A percentile compares a stretch with the other conserved stretches of the same genome.
phyloP scores from a whole-genome alignment of 768 basidiomycete species.

The Cubamyces sp. region DNA sequence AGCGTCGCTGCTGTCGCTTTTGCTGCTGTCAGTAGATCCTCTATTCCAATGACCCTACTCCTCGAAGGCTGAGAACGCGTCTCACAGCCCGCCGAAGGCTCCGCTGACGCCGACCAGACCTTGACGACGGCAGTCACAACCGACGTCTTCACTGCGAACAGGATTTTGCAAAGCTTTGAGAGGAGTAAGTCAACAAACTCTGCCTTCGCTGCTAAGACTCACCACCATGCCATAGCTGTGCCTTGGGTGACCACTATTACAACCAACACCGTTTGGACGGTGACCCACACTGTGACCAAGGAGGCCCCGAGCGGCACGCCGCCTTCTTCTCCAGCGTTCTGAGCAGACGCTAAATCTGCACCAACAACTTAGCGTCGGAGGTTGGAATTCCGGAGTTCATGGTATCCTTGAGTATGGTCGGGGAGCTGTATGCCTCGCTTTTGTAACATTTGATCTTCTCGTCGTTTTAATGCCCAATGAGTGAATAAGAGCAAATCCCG shows the following conservation, averaged over 20 bases:
- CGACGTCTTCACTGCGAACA: conserved; percentile 17
- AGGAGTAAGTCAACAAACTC: background rate
- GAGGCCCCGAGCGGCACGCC: background rate
- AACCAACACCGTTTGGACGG: conserved; percentile 21
- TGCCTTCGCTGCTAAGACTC: background rate
- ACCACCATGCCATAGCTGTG: background rate
- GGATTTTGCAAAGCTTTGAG: conserved; percentile 19
- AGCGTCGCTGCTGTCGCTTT: conserved; percentile 13
- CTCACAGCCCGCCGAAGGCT: conserved; percentile 4
- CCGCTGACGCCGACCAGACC: background rate
- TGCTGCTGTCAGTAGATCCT: conserved; percentile 1
- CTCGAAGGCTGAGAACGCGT: background rate
- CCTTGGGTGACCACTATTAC: conserved; percentile 24
- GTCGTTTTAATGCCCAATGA: too few relatives aligned
- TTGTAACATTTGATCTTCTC: too few relatives aligned
- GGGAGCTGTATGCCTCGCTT: too few relatives aligned
- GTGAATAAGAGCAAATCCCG: too few relatives aligned
- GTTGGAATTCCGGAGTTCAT: too few relatives aligned
- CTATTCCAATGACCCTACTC: too few relatives aligned
- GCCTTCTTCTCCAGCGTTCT: background rate
- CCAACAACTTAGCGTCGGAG: background rate
- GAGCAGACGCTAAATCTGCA: background rate
- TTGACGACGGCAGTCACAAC: conserved; percentile 19
- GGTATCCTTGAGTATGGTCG: too few relatives aligned
- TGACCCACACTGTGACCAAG: conserved; percentile 18